Conservation (phyloP, 208 protist species). For the Angomonas deanei region DNA sequence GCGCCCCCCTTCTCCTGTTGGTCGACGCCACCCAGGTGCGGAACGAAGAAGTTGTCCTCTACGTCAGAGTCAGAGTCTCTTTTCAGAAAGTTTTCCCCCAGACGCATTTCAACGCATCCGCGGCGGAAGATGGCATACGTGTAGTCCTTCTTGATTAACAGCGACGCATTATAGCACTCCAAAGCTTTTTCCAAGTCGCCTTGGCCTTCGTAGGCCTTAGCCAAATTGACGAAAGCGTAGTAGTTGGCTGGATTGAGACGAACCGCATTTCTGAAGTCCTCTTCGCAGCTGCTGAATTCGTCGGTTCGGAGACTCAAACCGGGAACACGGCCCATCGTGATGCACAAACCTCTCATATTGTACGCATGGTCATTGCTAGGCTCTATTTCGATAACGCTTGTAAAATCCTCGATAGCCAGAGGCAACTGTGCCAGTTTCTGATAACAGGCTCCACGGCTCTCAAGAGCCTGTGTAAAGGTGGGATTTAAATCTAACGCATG, state of each 20-base stretch:
- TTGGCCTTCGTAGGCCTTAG: conserved; percentile 82
- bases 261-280: conserved; percentile 81
- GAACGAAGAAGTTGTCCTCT: conserved; percentile 47
- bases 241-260: conserved; percentile 91
- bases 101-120: conserved; percentile 54
- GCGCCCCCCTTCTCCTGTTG: conserved; percentile 10
- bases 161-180: conserved; percentile 60
- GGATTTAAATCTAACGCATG: conserved; percentile 69
- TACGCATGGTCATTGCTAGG: conserved; percentile 89
- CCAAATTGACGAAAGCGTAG: conserved; percentile 89
- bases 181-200: conserved; percentile 65
- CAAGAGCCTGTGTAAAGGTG: conserved; percentile 47
- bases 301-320: conserved; percentile 59
- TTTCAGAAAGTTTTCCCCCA: conserved; percentile 32
- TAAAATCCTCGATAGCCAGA: conserved; percentile 87
- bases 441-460: conserved; percentile 72
- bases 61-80: conserved; percentile 14
- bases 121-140: conserved; percentile 64
- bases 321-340: conserved; percentile 58
- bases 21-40: conserved; percentile 18
- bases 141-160: conserved; percentile 76
- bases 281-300: conserved; percentile 68
- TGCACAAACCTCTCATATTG: conserved; percentile 88
- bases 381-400: conserved; percentile 75
- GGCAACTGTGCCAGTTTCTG: conserved; percentile 44